These are phyloP conservation scores for Calonectria pseudoturangicola DNA, from an alignment of 2,329 filamentous ascomycete genomes.

Conservation along the genomic window DNA sequence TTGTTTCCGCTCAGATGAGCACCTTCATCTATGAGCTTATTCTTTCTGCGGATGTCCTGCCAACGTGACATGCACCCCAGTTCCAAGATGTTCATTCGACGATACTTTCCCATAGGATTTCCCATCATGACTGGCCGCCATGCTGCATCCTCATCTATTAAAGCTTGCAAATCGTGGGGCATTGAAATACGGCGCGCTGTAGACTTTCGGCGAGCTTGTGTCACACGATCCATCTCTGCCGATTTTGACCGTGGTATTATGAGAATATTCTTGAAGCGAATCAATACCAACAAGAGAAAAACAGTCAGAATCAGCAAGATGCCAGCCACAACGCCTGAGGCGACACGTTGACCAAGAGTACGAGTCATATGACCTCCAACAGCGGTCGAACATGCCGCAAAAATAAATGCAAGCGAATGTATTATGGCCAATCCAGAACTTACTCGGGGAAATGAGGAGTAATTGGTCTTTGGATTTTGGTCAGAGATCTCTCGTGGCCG, in stretches of 20 bases:
- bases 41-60: constrained; percentile 81
- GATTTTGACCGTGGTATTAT: constrained; percentile 79
- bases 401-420: constrained; percentile 81
- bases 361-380: constrained; percentile 81
- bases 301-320: constrained; percentile 80
- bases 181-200: constrained; percentile 66
- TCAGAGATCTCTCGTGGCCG: constrained; percentile 66
- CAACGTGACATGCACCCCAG: constrained; percentile 80
- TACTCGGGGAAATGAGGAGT: constrained; percentile 84
- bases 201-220: constrained; percentile 69
- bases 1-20: constrained; percentile 61
- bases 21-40: constrained; percentile 71
- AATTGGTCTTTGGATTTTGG: constrained; percentile 75
- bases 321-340: constrained; percentile 80
- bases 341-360: constrained; percentile 78
- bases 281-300: constrained; percentile 76
- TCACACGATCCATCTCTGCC: constrained; percentile 72
- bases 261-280: constrained; percentile 79
- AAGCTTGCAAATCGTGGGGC: constrained; percentile 61
- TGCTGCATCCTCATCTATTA: constrained; percentile 72
- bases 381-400: constrained; percentile 81
- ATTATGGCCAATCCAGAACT: constrained; percentile 81
- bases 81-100: constrained; percentile 83
- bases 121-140: constrained; percentile 84
- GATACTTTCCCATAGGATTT: constrained; percentile 80